Evolutionary conservation across 139 green algal genomes (phyloP).

Genomic region (Spirogloea muscicola): DNA sequence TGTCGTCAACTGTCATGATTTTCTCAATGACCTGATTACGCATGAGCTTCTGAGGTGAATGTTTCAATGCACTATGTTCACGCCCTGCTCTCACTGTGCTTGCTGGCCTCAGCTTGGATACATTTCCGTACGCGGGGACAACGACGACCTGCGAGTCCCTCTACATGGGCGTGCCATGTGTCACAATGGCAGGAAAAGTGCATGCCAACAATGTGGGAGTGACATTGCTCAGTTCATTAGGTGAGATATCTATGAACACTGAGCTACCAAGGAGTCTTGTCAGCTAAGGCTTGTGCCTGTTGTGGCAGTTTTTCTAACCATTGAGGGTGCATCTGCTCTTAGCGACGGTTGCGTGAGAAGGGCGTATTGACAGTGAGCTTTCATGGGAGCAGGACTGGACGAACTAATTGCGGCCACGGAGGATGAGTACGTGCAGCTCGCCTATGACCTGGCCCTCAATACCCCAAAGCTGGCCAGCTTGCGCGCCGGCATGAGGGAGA

Average conservation of each 20-base stretch:
- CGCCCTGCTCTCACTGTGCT: no score
- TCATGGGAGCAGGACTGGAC: slow-evolving; percentile 49
- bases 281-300: background rate
- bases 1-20: no score
- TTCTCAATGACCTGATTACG: no score
- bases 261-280: no score
- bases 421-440: slow-evolving; percentile 78
- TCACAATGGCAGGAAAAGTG: slow-evolving; percentile 78
- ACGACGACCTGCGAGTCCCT: slow-evolving; percentile 94
- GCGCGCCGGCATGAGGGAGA: slow-evolving; percentile 60
- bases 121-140: slow-evolving; percentile 95
- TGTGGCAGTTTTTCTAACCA: background rate
- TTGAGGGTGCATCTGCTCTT: background rate
- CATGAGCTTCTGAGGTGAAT: no score
- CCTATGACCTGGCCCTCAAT: slow-evolving; percentile 58
- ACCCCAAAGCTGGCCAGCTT: slow-evolving; percentile 60
- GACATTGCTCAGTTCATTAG: slow-evolving; percentile 75
- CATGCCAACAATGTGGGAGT: slow-evolving; percentile 95
- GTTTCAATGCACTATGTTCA: no score
- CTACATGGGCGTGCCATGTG: slow-evolving; percentile 87
- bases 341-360: background rate
- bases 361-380: background rate
- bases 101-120: slow-evolving; percentile 81
- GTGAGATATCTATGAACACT: no score
- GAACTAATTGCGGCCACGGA: slow-evolving; percentile 71